Conservation (phyloP, 306 rosid species). For the Fragaria nilgerrensis region DNA sequence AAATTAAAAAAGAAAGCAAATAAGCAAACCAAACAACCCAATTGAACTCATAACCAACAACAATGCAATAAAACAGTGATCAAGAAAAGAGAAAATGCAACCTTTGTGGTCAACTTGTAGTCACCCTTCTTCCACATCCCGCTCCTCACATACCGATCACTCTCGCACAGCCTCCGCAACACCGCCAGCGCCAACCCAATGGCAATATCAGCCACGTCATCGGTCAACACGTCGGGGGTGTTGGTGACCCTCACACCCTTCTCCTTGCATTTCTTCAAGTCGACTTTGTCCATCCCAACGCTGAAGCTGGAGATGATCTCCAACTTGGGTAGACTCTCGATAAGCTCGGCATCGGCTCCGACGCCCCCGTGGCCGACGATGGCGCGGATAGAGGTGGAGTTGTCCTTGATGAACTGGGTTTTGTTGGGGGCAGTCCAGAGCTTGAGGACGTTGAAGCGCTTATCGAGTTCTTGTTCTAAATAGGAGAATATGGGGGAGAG, state of each 20-base stretch:
- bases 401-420: slow-evolving; percentile 33
- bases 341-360: slow-evolving; percentile 57
- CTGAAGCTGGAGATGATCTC: slow-evolving; percentile 70
- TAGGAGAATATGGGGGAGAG: slow-evolving; percentile 32
- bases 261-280: slow-evolving; percentile 48
- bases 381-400: slow-evolving; percentile 54
- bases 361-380: slow-evolving; percentile 36
- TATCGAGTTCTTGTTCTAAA: slow-evolving; percentile 62
- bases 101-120: slow-evolving; percentile 71
- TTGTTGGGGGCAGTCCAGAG: slow-evolving; percentile 43
- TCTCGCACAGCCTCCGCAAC: slow-evolving; percentile 50
- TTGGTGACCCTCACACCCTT: slow-evolving; percentile 72
- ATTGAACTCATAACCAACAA: not conserved
- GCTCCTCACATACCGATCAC: slow-evolving; percentile 61
- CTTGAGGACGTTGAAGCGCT: slow-evolving; percentile 61
- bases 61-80: not conserved
- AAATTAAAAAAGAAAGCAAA: no score
- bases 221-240: slow-evolving; percentile 82
- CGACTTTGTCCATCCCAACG: slow-evolving; percentile 75
- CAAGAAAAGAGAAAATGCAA: not conserved
- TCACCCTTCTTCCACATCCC: slow-evolving; percentile 71
- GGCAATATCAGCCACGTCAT: slow-evolving; percentile 72
- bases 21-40: not conserved
- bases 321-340: slow-evolving; percentile 55
- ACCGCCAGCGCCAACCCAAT: slow-evolving; percentile 58